Evolutionary conservation across 2,329 filamentous ascomycete genomes (phyloP).

Genomic region (Alternaria triticimaculans): DNA sequence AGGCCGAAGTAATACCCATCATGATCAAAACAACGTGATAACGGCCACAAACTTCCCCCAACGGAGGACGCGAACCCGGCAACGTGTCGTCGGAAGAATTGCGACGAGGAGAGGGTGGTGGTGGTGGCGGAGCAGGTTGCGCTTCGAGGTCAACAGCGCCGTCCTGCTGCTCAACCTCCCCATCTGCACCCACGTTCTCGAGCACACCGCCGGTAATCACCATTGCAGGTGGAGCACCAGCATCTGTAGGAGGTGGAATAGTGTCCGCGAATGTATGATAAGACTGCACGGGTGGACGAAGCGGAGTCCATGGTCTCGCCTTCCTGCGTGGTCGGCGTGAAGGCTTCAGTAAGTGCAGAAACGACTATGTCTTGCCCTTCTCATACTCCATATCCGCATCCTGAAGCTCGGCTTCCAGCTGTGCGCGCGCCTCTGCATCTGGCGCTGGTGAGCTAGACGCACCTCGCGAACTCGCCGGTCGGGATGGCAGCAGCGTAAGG

Average conservation of each 20-base stretch:
- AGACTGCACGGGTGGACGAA: background rate
- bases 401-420: slow-evolving; percentile 44
- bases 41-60: background rate
- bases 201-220: background rate
- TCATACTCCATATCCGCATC: slow-evolving; percentile 37
- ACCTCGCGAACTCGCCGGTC: slow-evolving; percentile 6
- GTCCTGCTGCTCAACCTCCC: background rate
- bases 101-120: background rate
- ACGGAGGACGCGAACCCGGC: background rate
- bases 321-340: background rate
- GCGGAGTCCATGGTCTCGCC: background rate
- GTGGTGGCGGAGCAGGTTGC: background rate
- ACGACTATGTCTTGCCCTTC: slow-evolving; percentile 33
- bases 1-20: slow-evolving; percentile 1
- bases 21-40: background rate
- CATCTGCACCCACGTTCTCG: slow-evolving; percentile 1
- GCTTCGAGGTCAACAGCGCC: slow-evolving; percentile 7
- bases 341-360: slow-evolving; percentile 2
- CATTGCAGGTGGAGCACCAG: background rate
- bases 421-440: slow-evolving; percentile 33
- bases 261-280: slow-evolving; percentile 1
- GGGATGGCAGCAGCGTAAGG: background rate
- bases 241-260: background rate
- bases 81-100: background rate
- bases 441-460: slow-evolving; percentile 11